These are phyloP conservation scores for Dalechampia spathulata DNA, from an alignment of 441 rosid species.

Conservation along the genomic window DNA sequence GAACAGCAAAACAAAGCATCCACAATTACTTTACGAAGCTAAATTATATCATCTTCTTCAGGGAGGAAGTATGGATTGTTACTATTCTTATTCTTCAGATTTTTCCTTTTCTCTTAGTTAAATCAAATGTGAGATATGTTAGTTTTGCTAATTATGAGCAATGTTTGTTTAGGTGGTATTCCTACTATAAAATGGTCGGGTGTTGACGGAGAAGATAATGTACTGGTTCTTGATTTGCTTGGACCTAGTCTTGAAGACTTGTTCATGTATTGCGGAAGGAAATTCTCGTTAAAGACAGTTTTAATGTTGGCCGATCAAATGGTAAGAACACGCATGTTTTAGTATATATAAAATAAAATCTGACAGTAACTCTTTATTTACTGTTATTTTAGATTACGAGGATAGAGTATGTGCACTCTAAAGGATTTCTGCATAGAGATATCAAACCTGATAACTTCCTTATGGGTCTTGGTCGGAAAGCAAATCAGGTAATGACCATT, in stretches of 20 bases:
- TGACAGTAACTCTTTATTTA: background rate
- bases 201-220: constrained; percentile 83
- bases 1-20: constrained; percentile 70
- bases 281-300: constrained; percentile 48
- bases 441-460: constrained; percentile 90
- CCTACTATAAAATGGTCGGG: constrained; percentile 85
- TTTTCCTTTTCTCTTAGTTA: no score
- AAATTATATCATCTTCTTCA: constrained; percentile 78
- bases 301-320: constrained; percentile 57
- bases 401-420: constrained; percentile 75
- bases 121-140: no score
- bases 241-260: constrained; percentile 94
- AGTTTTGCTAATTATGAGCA: background rate
- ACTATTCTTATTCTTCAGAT: no score
- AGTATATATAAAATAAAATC: background rate
- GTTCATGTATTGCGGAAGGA: constrained; percentile 51
- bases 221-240: constrained; percentile 83
- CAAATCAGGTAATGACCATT: constrained; percentile 56
- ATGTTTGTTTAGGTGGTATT: constrained; percentile 52
- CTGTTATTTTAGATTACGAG: constrained; percentile 51
- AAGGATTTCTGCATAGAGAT: constrained; percentile 86
- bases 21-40: constrained; percentile 84
- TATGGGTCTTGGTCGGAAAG: constrained; percentile 89
- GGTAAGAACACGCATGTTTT: no score
- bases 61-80: constrained; percentile 65